Percentiles rank a stretch among this genome's conserved stretches.
Evolutionary conservation across 2,329 filamentous ascomycete genomes (phyloP).

Genomic region (Colletotrichum caudatum): DNA sequence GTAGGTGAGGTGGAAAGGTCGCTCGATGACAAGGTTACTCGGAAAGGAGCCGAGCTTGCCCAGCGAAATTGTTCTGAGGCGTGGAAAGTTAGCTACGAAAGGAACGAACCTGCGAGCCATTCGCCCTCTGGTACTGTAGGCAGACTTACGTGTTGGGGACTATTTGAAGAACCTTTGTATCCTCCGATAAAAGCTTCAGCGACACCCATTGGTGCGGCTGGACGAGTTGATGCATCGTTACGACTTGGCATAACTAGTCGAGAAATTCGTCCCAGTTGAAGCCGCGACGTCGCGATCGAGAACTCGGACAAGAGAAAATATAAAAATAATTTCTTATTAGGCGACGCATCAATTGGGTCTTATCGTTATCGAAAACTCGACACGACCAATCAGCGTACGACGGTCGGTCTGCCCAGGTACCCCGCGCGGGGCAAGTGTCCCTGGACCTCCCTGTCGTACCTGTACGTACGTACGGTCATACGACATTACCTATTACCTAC

Average conservation of each 20-base stretch:
- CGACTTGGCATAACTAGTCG: slow-evolving; percentile 1
- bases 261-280: slow-evolving; percentile 12
- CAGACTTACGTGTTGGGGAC: slow-evolving; percentile 68
- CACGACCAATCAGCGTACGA: slow-evolving; percentile 21
- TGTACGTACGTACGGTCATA: too few species aligned
- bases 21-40: slow-evolving; percentile 88
- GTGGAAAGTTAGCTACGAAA: neutral
- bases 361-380: slow-evolving; percentile 34
- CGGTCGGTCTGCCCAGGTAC: slow-evolving; percentile 12
- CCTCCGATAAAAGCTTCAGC: slow-evolving; percentile 70
- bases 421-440: slow-evolving; percentile 39
- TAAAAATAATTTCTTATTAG: slow-evolving; percentile 19
- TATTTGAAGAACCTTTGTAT: slow-evolving; percentile 68
- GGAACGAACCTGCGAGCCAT: neutral
- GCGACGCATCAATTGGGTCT: slow-evolving; percentile 17
- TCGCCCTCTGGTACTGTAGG: neutral
- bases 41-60: slow-evolving; percentile 95
- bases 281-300: slow-evolving; percentile 7
- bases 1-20: slow-evolving; percentile 92
- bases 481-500: too few species aligned
- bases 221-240: slow-evolving; percentile 58
- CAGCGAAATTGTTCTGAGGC: slow-evolving; percentile 80
- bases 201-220: slow-evolving; percentile 72
- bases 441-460: neutral
- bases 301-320: neutral